A percentile compares a stretch with the other conserved stretches of the same genome.
Conservation (phyloP, 1,284 basidiomycete genomes). For the Irpex lacteus region DNA sequence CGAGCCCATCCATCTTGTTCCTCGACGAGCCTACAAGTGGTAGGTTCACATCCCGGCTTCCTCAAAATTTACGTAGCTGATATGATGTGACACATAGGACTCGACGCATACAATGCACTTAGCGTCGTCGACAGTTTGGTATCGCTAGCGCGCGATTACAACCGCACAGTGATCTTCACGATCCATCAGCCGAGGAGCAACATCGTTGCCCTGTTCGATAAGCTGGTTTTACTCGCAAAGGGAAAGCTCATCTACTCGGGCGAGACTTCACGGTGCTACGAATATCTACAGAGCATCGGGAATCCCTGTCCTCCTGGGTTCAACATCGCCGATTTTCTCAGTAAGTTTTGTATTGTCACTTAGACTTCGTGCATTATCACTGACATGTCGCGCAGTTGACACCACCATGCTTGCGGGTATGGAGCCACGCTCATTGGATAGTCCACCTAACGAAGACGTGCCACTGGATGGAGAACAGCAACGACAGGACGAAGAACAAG, state of each 20-base stretch:
- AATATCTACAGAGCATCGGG: conserved; percentile 80
- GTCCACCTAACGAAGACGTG: conserved; percentile 33
- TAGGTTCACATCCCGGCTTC: conserved; percentile 24
- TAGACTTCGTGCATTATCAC: background rate
- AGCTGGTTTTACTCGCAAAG: conserved; percentile 81
- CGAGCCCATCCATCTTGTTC: conserved; percentile 93
- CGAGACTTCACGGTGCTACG: conserved; percentile 68
- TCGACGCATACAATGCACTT: conserved; percentile 94
- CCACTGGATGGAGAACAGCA: conserved; percentile 35
- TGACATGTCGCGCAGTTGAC: conserved; percentile 54
- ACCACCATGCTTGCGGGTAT: conserved; percentile 77
- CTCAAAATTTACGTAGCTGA: background rate
- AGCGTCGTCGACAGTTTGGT: conserved; percentile 92
- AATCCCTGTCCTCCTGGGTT: conserved; percentile 91
- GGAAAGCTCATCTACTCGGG: conserved; percentile 87
- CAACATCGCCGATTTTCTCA: conserved; percentile 95
- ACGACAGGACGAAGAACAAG: conserved; percentile 64
- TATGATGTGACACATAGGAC: conserved; percentile 43
- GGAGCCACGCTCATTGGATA: conserved; percentile 39
- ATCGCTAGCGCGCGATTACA: conserved; percentile 83
- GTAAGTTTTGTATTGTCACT: conserved; percentile 43
- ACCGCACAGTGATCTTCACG: conserved; percentile 95
- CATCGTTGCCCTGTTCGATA: conserved; percentile 94
- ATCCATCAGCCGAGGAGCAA: conserved; percentile 98
- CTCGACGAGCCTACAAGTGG: conserved; percentile 96